phyloP scores from a whole-genome alignment of 306 rosid species.

The Quillaja saponaria region DNA sequence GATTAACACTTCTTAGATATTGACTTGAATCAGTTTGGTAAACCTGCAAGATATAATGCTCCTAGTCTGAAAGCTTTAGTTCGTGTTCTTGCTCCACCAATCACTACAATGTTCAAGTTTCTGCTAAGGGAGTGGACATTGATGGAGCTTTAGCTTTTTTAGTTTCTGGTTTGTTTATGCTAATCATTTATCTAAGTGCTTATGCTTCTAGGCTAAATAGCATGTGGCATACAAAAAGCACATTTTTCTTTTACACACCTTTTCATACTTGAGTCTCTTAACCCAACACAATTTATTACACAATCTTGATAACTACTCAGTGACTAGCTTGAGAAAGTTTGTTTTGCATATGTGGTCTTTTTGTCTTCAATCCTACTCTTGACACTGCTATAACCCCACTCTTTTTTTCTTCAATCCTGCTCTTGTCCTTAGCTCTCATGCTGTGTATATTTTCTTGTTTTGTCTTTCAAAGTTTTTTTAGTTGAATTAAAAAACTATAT shows the following conservation, averaged over 20 bases:
- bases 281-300: not conserved
- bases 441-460: not conserved
- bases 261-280: not conserved
- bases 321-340: too few species aligned
- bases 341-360: too few species aligned
- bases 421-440: not conserved
- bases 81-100: slow-evolving; percentile 59
- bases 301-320: too few species aligned
- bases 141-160: slow-evolving; percentile 68
- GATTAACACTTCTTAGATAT: too few species aligned
- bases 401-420: too few species aligned
- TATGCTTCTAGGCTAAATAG: not conserved
- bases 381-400: too few species aligned
- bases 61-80: slow-evolving; percentile 84
- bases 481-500: slow-evolving; percentile 25
- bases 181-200: not conserved
- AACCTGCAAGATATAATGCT: too few species aligned
- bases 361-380: too few species aligned
- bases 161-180: slow-evolving; percentile 54
- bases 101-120: slow-evolving; percentile 59
- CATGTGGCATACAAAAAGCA: too few species aligned
- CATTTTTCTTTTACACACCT: not conserved
- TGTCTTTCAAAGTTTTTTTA: not conserved
- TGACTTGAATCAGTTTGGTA: too few species aligned
- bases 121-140: slow-evolving; percentile 65